Evolutionary conservation across 2,329 filamentous ascomycete genomes (phyloP).

Genomic region (Colletotrichum abscissum): DNA sequence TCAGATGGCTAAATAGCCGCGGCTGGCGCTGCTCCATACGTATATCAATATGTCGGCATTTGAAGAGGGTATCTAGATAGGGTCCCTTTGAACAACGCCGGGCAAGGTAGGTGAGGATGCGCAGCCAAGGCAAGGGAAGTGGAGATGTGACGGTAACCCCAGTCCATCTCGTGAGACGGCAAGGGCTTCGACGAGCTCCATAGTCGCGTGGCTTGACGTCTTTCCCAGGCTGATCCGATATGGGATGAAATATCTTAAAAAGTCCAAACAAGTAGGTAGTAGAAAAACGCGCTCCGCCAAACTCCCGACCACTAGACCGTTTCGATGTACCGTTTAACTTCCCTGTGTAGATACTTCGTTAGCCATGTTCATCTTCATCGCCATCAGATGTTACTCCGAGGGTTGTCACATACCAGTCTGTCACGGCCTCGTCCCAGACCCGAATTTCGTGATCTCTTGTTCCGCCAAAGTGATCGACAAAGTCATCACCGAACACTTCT

Average conservation of each 20-base stretch:
- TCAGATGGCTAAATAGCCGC: background rate
- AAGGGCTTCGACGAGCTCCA: conserved; percentile 3
- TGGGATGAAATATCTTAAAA: background rate
- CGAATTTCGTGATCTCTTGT: conserved; percentile 92
- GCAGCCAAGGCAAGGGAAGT: conserved; percentile 2
- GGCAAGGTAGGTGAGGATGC: background rate
- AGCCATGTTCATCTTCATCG: background rate
- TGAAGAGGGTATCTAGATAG: conserved; percentile 31
- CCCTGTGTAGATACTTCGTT: conserved; percentile 59
- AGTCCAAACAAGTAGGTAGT: background rate
- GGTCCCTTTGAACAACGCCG: background rate
- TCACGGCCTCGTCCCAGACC: conserved; percentile 95
- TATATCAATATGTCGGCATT: conserved; percentile 25
- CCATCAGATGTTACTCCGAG: background rate
- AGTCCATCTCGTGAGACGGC: background rate
- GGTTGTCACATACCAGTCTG: conserved; percentile 81
- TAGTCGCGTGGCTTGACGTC: conserved; percentile 13
- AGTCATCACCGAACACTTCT: conserved; percentile 92
- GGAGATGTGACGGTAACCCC: background rate
- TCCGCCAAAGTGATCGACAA: conserved; percentile 95
- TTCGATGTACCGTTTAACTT: conserved; percentile 82
- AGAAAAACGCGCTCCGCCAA: conserved; percentile 1
- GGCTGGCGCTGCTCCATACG: background rate
- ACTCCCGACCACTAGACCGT: conserved; percentile 62
- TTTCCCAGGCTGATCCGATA: conserved; percentile 2